Base-by-base conservation (phyloP, 345 rosid genomes). In the Limnanthes douglasii region DNA sequence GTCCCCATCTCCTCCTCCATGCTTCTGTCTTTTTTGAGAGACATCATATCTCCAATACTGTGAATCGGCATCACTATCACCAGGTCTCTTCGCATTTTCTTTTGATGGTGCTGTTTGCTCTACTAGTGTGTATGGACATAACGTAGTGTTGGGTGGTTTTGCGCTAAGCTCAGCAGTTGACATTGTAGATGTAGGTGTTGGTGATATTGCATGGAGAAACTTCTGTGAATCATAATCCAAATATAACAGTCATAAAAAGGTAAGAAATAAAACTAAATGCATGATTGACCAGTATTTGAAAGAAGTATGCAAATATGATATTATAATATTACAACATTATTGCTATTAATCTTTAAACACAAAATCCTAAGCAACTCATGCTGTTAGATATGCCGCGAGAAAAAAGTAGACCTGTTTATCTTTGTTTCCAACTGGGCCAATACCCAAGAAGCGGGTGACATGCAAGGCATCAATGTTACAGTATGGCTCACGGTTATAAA, bases 11-110 rank as follows among this genome's bases (percentile, higher is more conserved):
- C 66, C 75, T 46, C 46, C 57, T 48, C 72, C 95, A 61, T 60
- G 47, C 59, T 56, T 88, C 53, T 72, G 75, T 20, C 86, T 71
- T 65, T 88, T 88, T 34, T 59, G 62, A 12, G 90, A 48, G 40
- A 78, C 83, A 64, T 88, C 93, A 13, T 78, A 88, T 63, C 97
- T 83, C 97, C 95, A 83, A 40, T 73, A 82, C 39, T 83, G 97
- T 25, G 78, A 59, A 51, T 88, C 95, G 14, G 70, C 41, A 41
- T 17, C 53, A 55, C 25, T 45, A 33, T 72, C 75, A 35, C 43
- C 41, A 35, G 60, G 26, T 53, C 86, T 69, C 62, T 73, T 83
- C 31, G 60, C 49, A 5, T 45, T 45, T 47, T 76, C 86, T 49
- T 61, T 52, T 38, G 35, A 34, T 50, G 27, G 12, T 49, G 54